Evolutionary conservation across 2,329 filamentous ascomycete species (phyloP).

Genomic region (Escovopsis sp.): DNA sequence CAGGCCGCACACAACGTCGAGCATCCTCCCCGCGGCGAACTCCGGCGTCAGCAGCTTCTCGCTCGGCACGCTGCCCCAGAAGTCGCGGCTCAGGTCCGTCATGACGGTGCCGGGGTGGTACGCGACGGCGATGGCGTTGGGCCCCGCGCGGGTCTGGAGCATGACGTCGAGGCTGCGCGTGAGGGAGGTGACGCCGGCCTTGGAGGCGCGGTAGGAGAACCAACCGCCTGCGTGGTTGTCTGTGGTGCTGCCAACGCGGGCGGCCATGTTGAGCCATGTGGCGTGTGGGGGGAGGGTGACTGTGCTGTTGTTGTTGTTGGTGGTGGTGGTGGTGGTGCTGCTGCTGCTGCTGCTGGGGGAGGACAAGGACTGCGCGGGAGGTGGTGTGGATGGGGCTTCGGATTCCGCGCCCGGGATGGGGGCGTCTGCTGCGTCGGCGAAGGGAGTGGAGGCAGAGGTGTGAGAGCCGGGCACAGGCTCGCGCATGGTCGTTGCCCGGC

Average conservation of each 20-base stretch:
- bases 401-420: no score
- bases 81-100: constrained; percentile 57
- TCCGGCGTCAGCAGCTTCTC: constrained; percentile 50
- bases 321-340: no score
- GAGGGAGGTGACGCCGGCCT: constrained; percentile 57
- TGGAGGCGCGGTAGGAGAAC: constrained; percentile 68
- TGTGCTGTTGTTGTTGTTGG: background rate
- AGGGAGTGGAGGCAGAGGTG: background rate
- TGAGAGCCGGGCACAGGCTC: background rate
- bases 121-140: constrained; percentile 49
- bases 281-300: constrained; percentile 34
- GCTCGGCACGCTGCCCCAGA: constrained; percentile 49
- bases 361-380: no score
- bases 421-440: background rate
- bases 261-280: constrained; percentile 61
- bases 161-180: constrained; percentile 58
- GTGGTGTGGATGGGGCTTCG: no score
- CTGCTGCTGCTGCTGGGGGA: no score
- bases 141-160: constrained; percentile 38
- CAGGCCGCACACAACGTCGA: constrained; percentile 40
- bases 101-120: constrained; percentile 72
- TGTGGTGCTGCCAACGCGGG: constrained; percentile 57
- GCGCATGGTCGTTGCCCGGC: constrained; percentile 25
- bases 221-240: constrained; percentile 65
- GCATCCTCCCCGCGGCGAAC: constrained; percentile 48